A percentile compares a stretch with the other conserved stretches of the same genome.
Conservation (phyloP, 2,329 filamentous ascomycete species). For the Hypoxylon sp. region DNA sequence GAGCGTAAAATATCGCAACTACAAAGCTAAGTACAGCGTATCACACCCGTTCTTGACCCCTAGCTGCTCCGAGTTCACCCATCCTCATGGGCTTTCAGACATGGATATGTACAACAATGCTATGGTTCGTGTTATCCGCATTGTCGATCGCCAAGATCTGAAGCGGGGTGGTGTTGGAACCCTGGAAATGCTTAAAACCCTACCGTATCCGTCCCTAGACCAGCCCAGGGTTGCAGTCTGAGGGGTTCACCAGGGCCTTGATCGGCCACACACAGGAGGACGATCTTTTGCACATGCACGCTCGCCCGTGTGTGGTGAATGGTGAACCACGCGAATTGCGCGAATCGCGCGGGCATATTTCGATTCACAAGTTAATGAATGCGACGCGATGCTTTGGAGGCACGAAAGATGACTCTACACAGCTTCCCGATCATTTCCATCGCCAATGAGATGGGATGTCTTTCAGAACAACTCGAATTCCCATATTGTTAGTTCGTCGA, state of each 20-base stretch:
- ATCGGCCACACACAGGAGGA: slow-evolving; percentile 27
- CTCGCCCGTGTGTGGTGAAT: too few species aligned
- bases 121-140: too few species aligned
- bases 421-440: too few species aligned
- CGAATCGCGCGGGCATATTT: background rate
- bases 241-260: slow-evolving; percentile 30
- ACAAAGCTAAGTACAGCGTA: too few species aligned
- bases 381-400: too few species aligned
- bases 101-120: too few species aligned
- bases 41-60: too few species aligned
- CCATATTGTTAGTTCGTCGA: slow-evolving; percentile 7
- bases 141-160: slow-evolving; percentile 20
- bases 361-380: too few species aligned
- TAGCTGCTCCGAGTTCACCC: slow-evolving; percentile 6
- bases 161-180: slow-evolving; percentile 22
- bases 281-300: slow-evolving; percentile 37
- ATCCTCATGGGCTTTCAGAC: too few species aligned
- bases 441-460: too few species aligned
- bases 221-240: slow-evolving; percentile 33
- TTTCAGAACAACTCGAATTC: too few species aligned
- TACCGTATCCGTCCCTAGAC: slow-evolving; percentile 6
- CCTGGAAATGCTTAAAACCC: slow-evolving; percentile 17
- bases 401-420: too few species aligned
- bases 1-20: background rate
- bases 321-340: background rate